Evolutionary conservation across 1,139 yeast species (phyloP), one percentile per base, ranked within the genome.

Genomic region (Geotrichum restrictum): DNA sequence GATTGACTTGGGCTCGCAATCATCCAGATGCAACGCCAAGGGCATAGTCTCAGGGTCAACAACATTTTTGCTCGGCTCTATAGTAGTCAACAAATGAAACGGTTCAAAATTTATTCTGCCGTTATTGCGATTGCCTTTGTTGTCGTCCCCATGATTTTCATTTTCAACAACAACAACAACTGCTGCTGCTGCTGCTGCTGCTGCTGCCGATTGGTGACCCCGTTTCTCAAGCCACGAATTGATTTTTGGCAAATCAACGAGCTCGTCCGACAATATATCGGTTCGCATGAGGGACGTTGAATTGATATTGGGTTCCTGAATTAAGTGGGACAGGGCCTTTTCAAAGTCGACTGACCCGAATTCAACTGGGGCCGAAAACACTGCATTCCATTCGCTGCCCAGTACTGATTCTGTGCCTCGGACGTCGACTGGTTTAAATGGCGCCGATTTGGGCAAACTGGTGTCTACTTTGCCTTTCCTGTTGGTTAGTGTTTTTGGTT

Each of bases 211-310:
- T n/a, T n/a, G n/a, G n/a, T n/a, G n/a, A n/a, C 51, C 41, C 18
- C 51, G 44, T 38, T 49, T 34, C 43, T 49, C 24, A 6, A 54
- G 52, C 54, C 53, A 48, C 6, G 29, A 13, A 31, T 42, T 48
- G 4, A 49, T 31, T 33, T 55, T 36, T 6, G 53, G 39, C n/a
- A 46, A 43, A 10, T 46, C 40, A 11, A 39, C 29, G 10, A 53
- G 50, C 42, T 52, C 56, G 60, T 85, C 91, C 45, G 74, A 72
- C 45, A 89, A 69, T 27, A 91, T 81, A 68, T 91, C 98, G 0
- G 97, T 95, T 62, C 98, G 74, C 72, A 91, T 74, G 38, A 91
- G 85, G 31, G 88, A 94, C 0, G 97, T 86, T 7, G 97, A 91
- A 68, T 91, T 91, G 68, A 91, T 85, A 66, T 91, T 88, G 13